Percentiles rank a stretch among this genome's conserved stretches.
Evolutionary conservation across 176 grass and related monocot species (phyloP).

Genomic region (Eremochloa ophiuroides): DNA sequence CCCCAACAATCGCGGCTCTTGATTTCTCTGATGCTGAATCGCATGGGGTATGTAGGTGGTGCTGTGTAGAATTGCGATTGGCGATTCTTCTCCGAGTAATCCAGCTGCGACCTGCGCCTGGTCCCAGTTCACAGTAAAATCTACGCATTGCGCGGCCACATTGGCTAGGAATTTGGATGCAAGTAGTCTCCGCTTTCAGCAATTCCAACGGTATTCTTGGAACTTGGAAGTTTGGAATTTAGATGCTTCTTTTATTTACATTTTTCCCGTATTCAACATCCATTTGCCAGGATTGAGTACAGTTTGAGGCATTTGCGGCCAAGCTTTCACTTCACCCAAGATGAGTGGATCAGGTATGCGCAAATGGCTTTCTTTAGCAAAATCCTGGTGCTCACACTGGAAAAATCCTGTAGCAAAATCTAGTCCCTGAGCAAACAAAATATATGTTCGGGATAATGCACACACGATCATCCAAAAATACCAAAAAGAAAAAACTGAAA

Average conservation of each 20-base stretch:
- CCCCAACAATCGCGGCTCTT: background rate
- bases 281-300: background rate
- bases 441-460: background rate
- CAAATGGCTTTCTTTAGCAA: background rate
- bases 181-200: background rate
- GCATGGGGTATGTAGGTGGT: background rate
- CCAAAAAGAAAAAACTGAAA: background rate
- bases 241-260: background rate
- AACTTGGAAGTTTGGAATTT: background rate
- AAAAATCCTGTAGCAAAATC: background rate
- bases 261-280: background rate
- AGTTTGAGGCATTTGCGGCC: background rate
- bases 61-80: background rate
- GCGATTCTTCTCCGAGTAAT: background rate
- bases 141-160: background rate
- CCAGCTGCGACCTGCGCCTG: background rate
- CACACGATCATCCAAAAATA: background rate
- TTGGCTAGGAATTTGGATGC: background rate
- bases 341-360: constrained; percentile 30
- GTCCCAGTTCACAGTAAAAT: background rate
- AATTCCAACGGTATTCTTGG: background rate
- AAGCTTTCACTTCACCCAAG: background rate
- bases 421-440: background rate
- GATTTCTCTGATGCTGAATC: background rate
- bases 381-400: background rate